phyloP scores from a whole-genome alignment of 202 grass and related monocot species.

The Schoenoplectus triqueter region DNA sequence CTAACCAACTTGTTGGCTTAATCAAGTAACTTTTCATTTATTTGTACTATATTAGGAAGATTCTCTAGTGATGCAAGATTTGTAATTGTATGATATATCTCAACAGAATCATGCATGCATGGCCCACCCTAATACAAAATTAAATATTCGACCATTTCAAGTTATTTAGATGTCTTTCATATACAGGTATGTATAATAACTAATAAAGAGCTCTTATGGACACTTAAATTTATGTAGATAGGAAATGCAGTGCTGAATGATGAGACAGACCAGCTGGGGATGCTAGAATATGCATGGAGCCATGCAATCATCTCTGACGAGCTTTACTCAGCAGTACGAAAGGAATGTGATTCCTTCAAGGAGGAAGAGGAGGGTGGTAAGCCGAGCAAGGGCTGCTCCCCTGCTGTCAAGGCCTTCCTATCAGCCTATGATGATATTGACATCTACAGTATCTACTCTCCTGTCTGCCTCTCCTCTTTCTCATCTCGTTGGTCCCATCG shows the following conservation, averaged over 20 bases:
- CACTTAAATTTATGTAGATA: slow-evolving; percentile 48
- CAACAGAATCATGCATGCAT: not conserved
- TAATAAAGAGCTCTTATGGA: not conserved
- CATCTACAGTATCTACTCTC: slow-evolving; percentile 98
- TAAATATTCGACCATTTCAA: not conserved
- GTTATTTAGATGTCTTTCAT: not conserved
- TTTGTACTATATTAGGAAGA: not conserved
- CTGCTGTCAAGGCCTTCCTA: slow-evolving; percentile 78
- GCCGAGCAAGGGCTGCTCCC: slow-evolving; percentile 65
- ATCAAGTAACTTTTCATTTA: not conserved
- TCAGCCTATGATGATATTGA: slow-evolving; percentile 82
- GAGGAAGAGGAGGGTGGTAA: slow-evolving; percentile 64
- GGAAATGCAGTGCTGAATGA: slow-evolving; percentile 97
- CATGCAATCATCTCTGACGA: slow-evolving; percentile 97
- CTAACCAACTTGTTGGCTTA: not conserved
- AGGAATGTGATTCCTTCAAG: slow-evolving; percentile 92
- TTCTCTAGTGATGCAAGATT: not conserved
- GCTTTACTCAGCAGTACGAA: slow-evolving; percentile 68
- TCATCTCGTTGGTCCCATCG: not conserved
- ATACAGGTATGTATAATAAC: not conserved
- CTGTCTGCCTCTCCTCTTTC: slow-evolving; percentile 55
- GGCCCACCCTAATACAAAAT: not conserved
- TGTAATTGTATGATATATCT: not conserved
- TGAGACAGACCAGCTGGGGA: slow-evolving; percentile 85
- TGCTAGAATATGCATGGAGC: slow-evolving; percentile 99